These are phyloP conservation scores for Sparassis latifolia DNA, from an alignment of 1,284 basidiomycete genomes.

Conservation along the genomic window DNA sequence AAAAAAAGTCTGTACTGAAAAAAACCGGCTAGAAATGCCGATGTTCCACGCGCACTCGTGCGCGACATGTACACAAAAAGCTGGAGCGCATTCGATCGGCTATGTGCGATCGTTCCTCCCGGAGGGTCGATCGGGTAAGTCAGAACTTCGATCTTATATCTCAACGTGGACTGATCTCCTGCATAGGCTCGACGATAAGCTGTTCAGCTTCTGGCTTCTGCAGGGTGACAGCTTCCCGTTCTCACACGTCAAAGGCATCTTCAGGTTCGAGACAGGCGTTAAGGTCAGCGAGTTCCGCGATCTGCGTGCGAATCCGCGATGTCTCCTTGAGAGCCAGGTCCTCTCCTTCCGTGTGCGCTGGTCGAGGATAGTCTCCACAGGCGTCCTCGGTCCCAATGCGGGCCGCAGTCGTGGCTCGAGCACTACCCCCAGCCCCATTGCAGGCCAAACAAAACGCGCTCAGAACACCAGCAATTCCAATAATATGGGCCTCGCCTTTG, in stretches of 20 bases:
- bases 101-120: constrained; percentile 79
- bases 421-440: constrained; percentile 24
- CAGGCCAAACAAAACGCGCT: constrained; percentile 25
- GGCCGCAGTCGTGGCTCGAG: constrained; percentile 32
- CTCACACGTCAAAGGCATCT: constrained; percentile 78
- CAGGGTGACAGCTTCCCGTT: constrained; percentile 69
- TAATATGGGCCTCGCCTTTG: constrained; percentile 61
- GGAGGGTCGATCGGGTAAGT: constrained; percentile 80
- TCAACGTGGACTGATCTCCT: constrained; percentile 2
- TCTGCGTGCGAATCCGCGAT: constrained; percentile 77
- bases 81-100: constrained; percentile 81
- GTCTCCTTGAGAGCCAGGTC: constrained; percentile 71
- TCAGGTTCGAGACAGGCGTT: constrained; percentile 77
- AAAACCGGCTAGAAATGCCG: constrained; percentile 57
- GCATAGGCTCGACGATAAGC: constrained; percentile 74
- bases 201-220: constrained; percentile 81
- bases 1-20: constrained; percentile 1
- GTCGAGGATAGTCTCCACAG: constrained; percentile 63
- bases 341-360: constrained; percentile 74
- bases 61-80: constrained; percentile 87
- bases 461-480: constrained; percentile 22
- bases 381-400: constrained; percentile 36
- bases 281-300: constrained; percentile 82
- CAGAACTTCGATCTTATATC: not conserved
- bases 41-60: constrained; percentile 76